Base-by-base conservation (phyloP, 257 asterid species). In the Solanum raphanifolium region DNA sequence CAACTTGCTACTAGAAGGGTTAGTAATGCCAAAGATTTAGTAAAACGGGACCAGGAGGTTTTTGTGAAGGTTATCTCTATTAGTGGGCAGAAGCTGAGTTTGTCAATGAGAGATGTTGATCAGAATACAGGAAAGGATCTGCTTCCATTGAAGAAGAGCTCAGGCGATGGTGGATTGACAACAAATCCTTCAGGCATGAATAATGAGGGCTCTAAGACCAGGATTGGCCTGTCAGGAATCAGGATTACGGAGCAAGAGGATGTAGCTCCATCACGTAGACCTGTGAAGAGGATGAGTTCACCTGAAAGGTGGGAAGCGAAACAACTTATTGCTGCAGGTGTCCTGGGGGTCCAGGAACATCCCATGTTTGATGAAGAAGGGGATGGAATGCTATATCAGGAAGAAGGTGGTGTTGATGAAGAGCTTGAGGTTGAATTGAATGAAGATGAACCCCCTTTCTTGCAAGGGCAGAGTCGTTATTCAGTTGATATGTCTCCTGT, bases 301-400 rank as follows among this genome's bases (percentile, higher is more conserved):
- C 99, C 99, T 8, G 98, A 96, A 94, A 91, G 86, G 72, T 96
- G 99, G 99, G 99, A 96, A 91, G 98, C 98, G 7, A 93, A 95
- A 89, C 99, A 96, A 65, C 93, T 96, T 66, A 93, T 95, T 84
- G 98, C 98, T 87, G 91, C 98, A 21, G 98, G 98, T 38, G 98
- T 96, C 88, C 85, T 96, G 95, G 91, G 96, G 18, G 88, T 92
- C n/a, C 93, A 93, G 87, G 99, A 96, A 52, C 87, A 90, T 85
- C 96, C 98, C 7, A 93, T 93, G 95, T 96, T 91, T 90, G 98
- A 96, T 87, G 98, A 96, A 13, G 98, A 96, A 13, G 93, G 91
- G 65, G 94, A 94, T 87, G 98, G 99, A 35, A 31, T 94, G 92
- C 90, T 96, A 90, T 95, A 94, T 91, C 96, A 93, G 90, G 99